Base-by-base conservation (phyloP, 208 protist genomes). In the Crithidia bombi region DNA sequence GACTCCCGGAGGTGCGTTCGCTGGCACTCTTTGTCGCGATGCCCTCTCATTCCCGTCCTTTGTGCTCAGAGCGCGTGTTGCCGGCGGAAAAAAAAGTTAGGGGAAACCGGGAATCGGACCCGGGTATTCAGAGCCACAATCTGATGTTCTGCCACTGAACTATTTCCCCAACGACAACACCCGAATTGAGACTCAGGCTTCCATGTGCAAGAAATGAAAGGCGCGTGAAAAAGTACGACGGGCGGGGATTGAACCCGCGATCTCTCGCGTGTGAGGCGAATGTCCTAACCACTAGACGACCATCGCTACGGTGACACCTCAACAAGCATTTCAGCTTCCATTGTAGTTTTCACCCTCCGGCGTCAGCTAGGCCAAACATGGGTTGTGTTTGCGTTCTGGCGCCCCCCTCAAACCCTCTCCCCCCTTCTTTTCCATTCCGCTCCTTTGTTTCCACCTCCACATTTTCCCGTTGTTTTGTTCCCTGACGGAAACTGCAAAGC, bases 211-310 rank as follows among this genome's bases (percentile, higher is more conserved):
- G n/a, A 38, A 61, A 65, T 52, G 69, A 72, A 77, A 75, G 25
- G 62, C 68, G 61, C 74, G 74, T 69, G 71, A 87, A 85, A 82
- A 52, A 35, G 56, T 92, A 95, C 87, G 85, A 90, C 86, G 86
- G 89, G 88, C 87, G 90, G 90, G 90, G 90, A 92, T 95, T 88
- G 90, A 95, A 95, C 90, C 90, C 90, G 88, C 91, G 87, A 36
- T 56, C 30, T 36, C 50, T 38, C 50, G 30, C 50, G 26, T 56
- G 89, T 94, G 89, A 94, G 89, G 91, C 91, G 89, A 94, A 96
- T 94, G 89, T 95, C 91, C 89, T 96, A 96, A 96, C 91, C 91
- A 94, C 91, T 95, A 95, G 91, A 96, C 89, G 89, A 96, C 91
- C 87, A 94, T 92, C 89, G 91, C 88, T 73, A 66, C 44, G 55